These are phyloP conservation scores for Rhodotorula sp. DNA, from an alignment of 1,284 basidiomycete genomes.

Conservation along the genomic window DNA sequence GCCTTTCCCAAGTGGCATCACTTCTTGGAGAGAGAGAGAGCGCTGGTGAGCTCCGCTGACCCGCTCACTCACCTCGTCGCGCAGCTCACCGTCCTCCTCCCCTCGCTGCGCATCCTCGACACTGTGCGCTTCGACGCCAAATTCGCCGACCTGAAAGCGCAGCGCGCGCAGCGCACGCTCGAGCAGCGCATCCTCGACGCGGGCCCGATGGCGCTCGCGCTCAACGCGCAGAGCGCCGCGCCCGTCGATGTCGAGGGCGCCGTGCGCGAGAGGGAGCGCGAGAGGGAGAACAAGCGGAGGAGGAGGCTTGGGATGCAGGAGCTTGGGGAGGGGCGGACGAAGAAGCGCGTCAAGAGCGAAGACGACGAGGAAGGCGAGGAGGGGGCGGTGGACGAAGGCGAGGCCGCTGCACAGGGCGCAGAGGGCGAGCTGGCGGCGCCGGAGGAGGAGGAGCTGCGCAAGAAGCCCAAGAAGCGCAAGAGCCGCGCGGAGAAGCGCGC, in stretches of 20 bases:
- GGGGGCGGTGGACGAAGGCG: not conserved
- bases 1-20: too few relatives aligned
- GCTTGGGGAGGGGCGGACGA: conserved; percentile 2
- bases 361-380: not conserved
- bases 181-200: conserved; percentile 39
- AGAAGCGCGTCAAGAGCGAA: conserved; percentile 1
- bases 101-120: conserved; percentile 40
- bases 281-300: conserved; percentile 26
- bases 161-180: conserved; percentile 23
- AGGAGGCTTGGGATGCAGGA: conserved; percentile 27
- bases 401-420: not conserved
- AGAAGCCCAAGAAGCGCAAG: conserved; percentile 17
- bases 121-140: conserved; percentile 41
- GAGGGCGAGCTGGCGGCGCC: not conserved
- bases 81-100: conserved; percentile 38
- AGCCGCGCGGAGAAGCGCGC: not conserved
- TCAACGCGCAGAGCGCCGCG: conserved; percentile 9
- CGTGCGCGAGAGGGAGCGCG: conserved; percentile 14
- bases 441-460: not conserved
- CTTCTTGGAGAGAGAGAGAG: not conserved
- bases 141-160: conserved; percentile 31
- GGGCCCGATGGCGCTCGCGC: conserved; percentile 38
- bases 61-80: not conserved
- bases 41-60: not conserved
- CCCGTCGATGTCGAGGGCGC: conserved; percentile 20